These are phyloP conservation scores for Areca catechu DNA, from an alignment of 176 grass and related monocot species.

Conservation along the genomic window DNA sequence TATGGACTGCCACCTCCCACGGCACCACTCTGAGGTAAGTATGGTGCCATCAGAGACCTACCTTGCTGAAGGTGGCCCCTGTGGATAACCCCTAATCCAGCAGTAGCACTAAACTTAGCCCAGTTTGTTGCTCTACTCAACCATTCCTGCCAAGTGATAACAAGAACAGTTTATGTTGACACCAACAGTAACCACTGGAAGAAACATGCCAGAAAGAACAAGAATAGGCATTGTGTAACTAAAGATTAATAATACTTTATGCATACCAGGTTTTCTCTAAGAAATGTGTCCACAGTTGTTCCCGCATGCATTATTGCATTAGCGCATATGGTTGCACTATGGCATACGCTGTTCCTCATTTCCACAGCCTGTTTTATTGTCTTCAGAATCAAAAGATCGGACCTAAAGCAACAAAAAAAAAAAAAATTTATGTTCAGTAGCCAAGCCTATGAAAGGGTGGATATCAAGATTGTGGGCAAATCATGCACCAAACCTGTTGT, in stretches of 20 bases:
- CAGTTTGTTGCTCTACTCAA: conserved; percentile 97
- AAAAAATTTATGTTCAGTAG: neutral
- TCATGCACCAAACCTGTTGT: conserved; percentile 55
- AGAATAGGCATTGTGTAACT: no score
- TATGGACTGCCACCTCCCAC: conserved; percentile 95
- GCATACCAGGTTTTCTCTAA: conserved; percentile 93
- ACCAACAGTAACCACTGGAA: neutral
- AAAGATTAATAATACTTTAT: no score
- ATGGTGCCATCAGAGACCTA: conserved; percentile 95
- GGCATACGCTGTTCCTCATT: conserved; percentile 99
- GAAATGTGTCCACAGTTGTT: conserved; percentile 97
- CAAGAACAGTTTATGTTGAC: conserved; percentile 6
- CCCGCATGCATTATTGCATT: conserved; percentile 99
- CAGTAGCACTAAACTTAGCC: conserved; percentile 97
- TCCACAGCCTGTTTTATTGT: conserved; percentile 98
- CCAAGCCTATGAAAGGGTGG: neutral
- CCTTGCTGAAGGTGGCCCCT: conserved; percentile 97
- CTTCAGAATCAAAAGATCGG: conserved; percentile 95
- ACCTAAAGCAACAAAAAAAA: conserved; percentile 42
- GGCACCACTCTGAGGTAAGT: conserved; percentile 87
- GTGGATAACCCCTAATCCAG: conserved; percentile 95
- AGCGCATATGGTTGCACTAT: conserved; percentile 94
- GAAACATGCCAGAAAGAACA: no score
- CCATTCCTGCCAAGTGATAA: conserved; percentile 62
- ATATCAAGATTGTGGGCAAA: neutral